Conservation (phyloP, 129 eudicot genomes). For the Pittosporum tobira region DNA sequence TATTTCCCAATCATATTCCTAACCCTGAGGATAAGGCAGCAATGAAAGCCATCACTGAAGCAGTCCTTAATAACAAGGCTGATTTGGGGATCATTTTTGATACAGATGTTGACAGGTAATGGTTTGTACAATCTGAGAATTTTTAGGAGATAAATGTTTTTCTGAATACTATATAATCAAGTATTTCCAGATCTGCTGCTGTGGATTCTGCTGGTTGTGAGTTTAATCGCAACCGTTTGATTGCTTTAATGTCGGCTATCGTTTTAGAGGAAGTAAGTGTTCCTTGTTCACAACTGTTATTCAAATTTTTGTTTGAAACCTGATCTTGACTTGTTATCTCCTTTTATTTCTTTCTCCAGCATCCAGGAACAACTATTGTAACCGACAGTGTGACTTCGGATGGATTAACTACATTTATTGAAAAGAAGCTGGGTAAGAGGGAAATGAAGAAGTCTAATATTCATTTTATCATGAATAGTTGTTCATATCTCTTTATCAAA, state of each 20-base stretch:
- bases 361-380: constrained; percentile 96
- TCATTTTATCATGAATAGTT: constrained; percentile 1
- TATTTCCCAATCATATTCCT: constrained; percentile 97
- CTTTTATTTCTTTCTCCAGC: constrained; percentile 40
- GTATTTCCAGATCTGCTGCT: constrained; percentile 81
- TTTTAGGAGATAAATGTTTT: constrained; percentile 3
- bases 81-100: constrained; percentile 98
- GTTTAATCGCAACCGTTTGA: constrained; percentile 77
- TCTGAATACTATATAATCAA: constrained; percentile 10
- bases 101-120: constrained; percentile 97
- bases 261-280: constrained; percentile 82
- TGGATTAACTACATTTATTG: constrained; percentile 80
- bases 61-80: constrained; percentile 83
- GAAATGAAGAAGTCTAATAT: not conserved
- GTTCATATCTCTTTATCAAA: constrained; percentile 22
- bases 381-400: constrained; percentile 99
- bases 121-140: constrained; percentile 7
- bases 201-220: constrained; percentile 95
- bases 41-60: constrained; percentile 86
- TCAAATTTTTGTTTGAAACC: constrained; percentile 1
- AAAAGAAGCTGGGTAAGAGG: constrained; percentile 72
- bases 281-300: constrained; percentile 1
- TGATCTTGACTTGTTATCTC: constrained; percentile 13
- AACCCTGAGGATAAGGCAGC: constrained; percentile 97
- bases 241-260: constrained; percentile 94